Percentiles rank a stretch among this genome's conserved stretches.
These are phyloP conservation scores for Magnolia officinalis DNA, from an alignment of 164 flowering plant species.

Conservation along the genomic window DNA sequence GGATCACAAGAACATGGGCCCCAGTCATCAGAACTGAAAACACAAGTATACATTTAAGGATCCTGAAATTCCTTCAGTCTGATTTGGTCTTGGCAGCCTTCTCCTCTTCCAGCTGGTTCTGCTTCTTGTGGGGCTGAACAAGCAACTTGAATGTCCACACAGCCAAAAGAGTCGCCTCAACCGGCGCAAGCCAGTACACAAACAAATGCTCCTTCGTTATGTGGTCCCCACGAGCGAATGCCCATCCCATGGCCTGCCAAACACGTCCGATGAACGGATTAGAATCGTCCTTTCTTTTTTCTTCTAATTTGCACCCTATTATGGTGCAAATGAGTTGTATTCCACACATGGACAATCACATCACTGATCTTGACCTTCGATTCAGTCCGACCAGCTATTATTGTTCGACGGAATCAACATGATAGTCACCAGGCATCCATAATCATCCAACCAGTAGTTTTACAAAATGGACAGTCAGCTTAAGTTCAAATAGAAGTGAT, in stretches of 20 bases:
- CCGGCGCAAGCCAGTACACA: conserved; percentile 95
- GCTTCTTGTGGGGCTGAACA: conserved; percentile 29
- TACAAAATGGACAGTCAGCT: no score
- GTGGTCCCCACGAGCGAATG: conserved; percentile 87
- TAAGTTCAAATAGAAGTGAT: no score
- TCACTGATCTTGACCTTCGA: no score
- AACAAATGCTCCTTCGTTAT: conserved; percentile 77
- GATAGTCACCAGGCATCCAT: no score
- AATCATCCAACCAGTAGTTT: no score
- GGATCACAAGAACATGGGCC: background rate
- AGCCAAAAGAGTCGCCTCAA: conserved; percentile 75
- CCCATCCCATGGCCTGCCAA: conserved; percentile 43
- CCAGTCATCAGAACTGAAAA: background rate
- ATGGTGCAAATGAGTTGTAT: no score
- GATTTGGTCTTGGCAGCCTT: conserved; percentile 32
- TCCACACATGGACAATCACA: no score
- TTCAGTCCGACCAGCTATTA: no score
- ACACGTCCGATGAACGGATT: background rate
- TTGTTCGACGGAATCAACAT: no score
- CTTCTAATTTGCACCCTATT: no score
- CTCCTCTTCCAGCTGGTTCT: conserved; percentile 15
- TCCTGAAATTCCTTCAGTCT: conserved; percentile 28
- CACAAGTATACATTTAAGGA: background rate
- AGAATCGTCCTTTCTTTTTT: no score
- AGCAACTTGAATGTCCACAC: conserved; percentile 65